Evolutionary conservation across 768 basidiomycete species (phyloP).

Genomic region (Lactifluus echinatus): DNA sequence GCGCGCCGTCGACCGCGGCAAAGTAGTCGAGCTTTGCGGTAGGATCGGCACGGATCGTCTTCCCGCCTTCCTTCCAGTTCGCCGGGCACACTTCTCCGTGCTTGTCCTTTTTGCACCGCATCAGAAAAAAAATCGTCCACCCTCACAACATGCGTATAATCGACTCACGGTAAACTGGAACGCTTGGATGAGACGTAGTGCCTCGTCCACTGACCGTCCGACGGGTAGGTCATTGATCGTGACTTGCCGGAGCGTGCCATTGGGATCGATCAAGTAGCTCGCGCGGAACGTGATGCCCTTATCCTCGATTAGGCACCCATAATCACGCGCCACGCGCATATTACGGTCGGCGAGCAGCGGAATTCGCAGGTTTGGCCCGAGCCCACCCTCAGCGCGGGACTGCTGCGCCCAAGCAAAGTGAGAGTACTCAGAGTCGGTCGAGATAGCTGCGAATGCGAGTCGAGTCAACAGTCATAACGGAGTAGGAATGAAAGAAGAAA

Average conservation of each 20-base stretch:
- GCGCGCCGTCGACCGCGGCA: conserved; percentile 26
- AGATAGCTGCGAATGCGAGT: conserved; percentile 61
- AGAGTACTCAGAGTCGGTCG: conserved; percentile 84
- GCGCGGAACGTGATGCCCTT: conserved; percentile 84
- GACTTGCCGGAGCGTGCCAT: conserved; percentile 65
- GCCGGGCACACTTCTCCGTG: conserved; percentile 92
- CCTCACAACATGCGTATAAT: background rate
- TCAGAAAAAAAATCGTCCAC: background rate
- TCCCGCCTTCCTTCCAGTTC: conserved; percentile 76
- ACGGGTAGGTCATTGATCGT: conserved; percentile 91
- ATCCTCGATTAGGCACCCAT: conserved; percentile 83
- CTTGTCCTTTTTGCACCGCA: conserved; percentile 46
- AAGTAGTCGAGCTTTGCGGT: conserved; percentile 71
- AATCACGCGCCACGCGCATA: conserved; percentile 75
- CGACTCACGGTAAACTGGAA: conserved; percentile 78
- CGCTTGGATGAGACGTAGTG: conserved; percentile 81
- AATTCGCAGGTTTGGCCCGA: conserved; percentile 81
- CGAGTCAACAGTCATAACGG: background rate
- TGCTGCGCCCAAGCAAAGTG: conserved; percentile 85
- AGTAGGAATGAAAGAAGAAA: background rate
- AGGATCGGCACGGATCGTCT: conserved; percentile 79
- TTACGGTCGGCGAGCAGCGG: conserved; percentile 74
- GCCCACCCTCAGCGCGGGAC: conserved; percentile 76
- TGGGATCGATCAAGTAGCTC: conserved; percentile 79
- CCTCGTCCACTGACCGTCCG: conserved; percentile 93